Evolutionary conservation across 2,329 filamentous ascomycete species (phyloP).

Genomic region (Beauveria asiatica): DNA sequence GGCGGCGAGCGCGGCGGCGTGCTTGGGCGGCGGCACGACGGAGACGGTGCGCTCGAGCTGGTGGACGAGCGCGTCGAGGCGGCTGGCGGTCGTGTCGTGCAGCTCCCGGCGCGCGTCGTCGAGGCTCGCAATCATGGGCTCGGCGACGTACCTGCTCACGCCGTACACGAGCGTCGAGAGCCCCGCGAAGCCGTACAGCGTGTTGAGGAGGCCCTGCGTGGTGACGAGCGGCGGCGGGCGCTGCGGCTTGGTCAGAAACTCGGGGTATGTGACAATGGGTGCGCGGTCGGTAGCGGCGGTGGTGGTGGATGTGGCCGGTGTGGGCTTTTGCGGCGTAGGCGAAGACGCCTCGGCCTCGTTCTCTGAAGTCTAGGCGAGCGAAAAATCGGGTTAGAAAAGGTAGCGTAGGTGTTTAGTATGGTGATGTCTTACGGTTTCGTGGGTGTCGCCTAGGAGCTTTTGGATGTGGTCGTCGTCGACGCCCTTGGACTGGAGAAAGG

Average conservation of each 20-base stretch:
- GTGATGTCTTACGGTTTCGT: background rate
- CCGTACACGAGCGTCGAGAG: slow-evolving; percentile 61
- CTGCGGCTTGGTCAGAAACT: slow-evolving; percentile 53
- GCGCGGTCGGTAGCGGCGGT: slow-evolving; percentile 33
- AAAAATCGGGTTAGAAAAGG: background rate
- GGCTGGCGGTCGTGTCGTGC: slow-evolving; percentile 37
- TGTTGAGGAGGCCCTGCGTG: slow-evolving; percentile 47
- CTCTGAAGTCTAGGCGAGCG: background rate
- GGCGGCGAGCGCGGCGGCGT: slow-evolving; percentile 15
- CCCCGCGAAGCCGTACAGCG: slow-evolving; percentile 48
- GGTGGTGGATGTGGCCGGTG: slow-evolving; percentile 11
- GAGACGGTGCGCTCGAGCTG: slow-evolving; percentile 52
- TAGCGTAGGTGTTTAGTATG: background rate
- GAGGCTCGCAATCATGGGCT: slow-evolving; percentile 49
- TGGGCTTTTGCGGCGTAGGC: slow-evolving; percentile 19
- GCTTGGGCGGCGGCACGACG: slow-evolving; percentile 39
- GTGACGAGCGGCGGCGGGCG: slow-evolving; percentile 55
- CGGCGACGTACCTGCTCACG: slow-evolving; percentile 58
- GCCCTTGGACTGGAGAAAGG: slow-evolving; percentile 72
- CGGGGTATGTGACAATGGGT: slow-evolving; percentile 62
- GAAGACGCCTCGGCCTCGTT: background rate
- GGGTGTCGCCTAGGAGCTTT: slow-evolving; percentile 42
- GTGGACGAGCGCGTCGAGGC: slow-evolving; percentile 37
- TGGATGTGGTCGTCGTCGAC: slow-evolving; percentile 60
- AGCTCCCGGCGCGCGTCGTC: slow-evolving; percentile 45